Evolutionary conservation across 352 stramenopile species (phyloP).

Genomic region (Globisporangium alternatum): DNA sequence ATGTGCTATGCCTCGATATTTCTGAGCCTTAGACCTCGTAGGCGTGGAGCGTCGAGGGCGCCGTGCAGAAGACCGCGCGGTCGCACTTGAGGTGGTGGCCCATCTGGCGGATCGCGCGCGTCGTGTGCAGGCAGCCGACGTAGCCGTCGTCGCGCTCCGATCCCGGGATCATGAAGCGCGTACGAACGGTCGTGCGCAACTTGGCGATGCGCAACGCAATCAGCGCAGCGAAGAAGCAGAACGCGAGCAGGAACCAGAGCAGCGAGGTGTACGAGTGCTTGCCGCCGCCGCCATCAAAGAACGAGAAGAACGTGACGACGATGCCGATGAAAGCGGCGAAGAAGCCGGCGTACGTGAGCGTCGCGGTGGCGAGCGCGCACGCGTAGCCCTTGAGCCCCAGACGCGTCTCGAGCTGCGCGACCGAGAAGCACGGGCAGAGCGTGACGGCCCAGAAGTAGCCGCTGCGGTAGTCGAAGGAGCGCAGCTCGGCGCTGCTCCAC

Average conservation of each 20-base stretch:
- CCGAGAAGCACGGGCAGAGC: slow-evolving; percentile 14
- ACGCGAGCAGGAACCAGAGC: slow-evolving; percentile 3
- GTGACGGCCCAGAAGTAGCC: slow-evolving; percentile 15
- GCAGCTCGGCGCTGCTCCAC: slow-evolving; percentile 8
- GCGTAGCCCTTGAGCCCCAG: slow-evolving; percentile 10
- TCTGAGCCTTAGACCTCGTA: slow-evolving; percentile 11
- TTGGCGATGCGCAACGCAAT: slow-evolving; percentile 2
- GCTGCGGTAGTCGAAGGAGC: slow-evolving; percentile 8
- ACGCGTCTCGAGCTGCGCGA: slow-evolving; percentile 12
- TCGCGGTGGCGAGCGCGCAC: background rate
- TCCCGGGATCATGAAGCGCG: slow-evolving; percentile 5
- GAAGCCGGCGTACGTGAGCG: slow-evolving; percentile 8
- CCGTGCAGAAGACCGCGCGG: slow-evolving; percentile 11
- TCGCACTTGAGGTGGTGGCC: slow-evolving; percentile 14
- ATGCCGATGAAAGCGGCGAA: background rate
- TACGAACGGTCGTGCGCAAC: slow-evolving; percentile 3
- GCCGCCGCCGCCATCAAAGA: slow-evolving; percentile 1
- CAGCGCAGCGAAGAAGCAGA: background rate
- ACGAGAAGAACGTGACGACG: slow-evolving; percentile 12
- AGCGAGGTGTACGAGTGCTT: slow-evolving; percentile 3
- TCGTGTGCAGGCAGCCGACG: slow-evolving; percentile 4
- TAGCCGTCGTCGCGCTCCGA: slow-evolving; percentile 6
- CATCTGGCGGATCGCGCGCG: slow-evolving; percentile 12
- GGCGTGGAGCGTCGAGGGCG: slow-evolving; percentile 13
- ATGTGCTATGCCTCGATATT: background rate